A percentile compares a stretch with the other conserved stretches of the same genome.
These are phyloP conservation scores for Monilinia fructicola DNA, from an alignment of 2,329 filamentous ascomycete genomes.

Conservation along the genomic window DNA sequence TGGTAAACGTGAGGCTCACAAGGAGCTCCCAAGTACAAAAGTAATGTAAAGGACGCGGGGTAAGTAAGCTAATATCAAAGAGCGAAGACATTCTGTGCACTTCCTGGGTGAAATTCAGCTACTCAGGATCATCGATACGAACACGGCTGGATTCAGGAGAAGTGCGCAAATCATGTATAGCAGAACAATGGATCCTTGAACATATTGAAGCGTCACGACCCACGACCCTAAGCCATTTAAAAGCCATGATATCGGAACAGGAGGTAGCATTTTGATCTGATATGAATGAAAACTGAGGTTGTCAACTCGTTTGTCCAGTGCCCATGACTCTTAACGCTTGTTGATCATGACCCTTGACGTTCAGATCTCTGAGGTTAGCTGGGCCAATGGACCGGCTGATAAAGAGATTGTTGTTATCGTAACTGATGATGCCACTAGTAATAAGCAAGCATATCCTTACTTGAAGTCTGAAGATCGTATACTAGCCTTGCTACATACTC, in stretches of 20 bases:
- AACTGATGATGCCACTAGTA: neutral
- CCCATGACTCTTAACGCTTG: neutral
- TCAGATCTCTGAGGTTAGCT: neutral
- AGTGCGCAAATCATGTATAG: neutral
- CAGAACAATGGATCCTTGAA: neutral
- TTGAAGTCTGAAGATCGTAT: neutral
- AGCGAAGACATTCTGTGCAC: neutral
- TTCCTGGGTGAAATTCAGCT: neutral
- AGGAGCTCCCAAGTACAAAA: neutral
- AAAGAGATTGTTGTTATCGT: neutral
- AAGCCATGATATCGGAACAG: neutral
- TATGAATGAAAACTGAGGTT: neutral
- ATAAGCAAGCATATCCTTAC: conserved; percentile 11
- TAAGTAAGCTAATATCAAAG: neutral
- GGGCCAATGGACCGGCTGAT: neutral
- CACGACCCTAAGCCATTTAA: neutral
- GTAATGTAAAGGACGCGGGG: neutral
- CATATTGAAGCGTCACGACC: neutral
- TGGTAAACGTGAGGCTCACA: too few species aligned
- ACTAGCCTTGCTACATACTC: neutral
- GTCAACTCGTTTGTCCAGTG: neutral
- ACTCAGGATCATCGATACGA: neutral
- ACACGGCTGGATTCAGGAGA: neutral
- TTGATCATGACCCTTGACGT: neutral
- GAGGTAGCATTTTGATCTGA: neutral